Evolutionary conservation across 768 basidiomycete species (phyloP), one percentile per base, ranked within the genome.

Genomic region (Rhizopogon salebrosus): DNA sequence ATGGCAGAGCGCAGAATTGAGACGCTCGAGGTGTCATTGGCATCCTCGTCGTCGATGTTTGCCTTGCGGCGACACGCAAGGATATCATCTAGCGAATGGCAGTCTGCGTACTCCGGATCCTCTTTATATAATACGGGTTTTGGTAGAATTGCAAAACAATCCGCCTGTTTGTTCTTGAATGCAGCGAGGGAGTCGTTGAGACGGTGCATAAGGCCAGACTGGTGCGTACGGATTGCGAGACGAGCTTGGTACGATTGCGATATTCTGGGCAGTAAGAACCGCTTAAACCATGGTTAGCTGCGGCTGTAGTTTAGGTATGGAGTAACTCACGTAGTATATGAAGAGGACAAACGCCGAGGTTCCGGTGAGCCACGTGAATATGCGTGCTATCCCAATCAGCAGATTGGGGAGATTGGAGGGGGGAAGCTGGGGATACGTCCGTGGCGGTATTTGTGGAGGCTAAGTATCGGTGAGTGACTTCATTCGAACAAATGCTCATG

Each of bases 381-480:
- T 67, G 39, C 85, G 78, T 23, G 73, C 67, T 16, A 84, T 67
- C 3, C 83, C 87, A 10, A 83, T 64, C n/a, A 91, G 69, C 36
- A 90, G 74, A 41, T 75, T 74, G 0, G 87, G 87, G 1, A 91
- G 68, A 59, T 78, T 80, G 3, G 88, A 90, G 3, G 87, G 87
- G 4, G 82, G 79, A 10, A 74, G 78, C 54, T 78, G 80, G 3
- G 88, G 88, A 60, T 91, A 91, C 43, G 84, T 82, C 57, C 86
- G 78, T 0, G 88, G 86, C 18, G 88, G 88, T 34, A 91, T 67
- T 5, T 66, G 53, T 8, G 84, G 87, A 10, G 65, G 60, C 61
- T 71, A 62, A 14, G 64, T 65, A 29, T n/a, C 22, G 51, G 46
- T 39, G n/a, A 41, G 39, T 16, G 11, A 23, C 23, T 36, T 51